Evolutionary conservation across 78 protist genomes (phyloP).

Genomic region (Bodo saltans): DNA sequence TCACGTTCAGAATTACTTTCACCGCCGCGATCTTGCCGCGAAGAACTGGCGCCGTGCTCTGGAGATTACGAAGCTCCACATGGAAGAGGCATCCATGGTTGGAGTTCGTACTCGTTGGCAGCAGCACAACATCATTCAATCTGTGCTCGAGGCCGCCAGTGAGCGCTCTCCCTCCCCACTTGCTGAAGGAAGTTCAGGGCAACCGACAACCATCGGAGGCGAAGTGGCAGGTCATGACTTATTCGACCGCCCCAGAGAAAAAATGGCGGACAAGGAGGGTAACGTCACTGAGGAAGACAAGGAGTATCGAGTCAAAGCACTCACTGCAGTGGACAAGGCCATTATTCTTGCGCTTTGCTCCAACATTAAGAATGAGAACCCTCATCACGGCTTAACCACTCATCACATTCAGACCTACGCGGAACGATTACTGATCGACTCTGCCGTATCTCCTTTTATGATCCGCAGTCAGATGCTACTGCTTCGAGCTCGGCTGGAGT

Average conservation of each 20-base stretch:
- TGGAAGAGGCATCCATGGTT: constrained; percentile 5
- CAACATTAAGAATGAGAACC: constrained; percentile 16
- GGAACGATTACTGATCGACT: constrained; percentile 5
- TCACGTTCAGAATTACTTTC: constrained; percentile 9
- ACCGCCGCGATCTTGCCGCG: neutral
- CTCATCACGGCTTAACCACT: neutral
- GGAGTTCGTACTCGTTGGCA: constrained; percentile 19
- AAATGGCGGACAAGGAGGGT: neutral
- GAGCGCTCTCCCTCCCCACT: neutral
- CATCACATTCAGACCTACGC: neutral
- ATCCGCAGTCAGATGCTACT: neutral
- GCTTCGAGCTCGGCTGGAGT: constrained; percentile 1
- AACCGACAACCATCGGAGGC: neutral
- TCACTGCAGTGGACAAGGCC: neutral
- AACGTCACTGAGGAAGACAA: constrained; percentile 1
- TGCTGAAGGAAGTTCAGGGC: neutral
- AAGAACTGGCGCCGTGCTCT: neutral
- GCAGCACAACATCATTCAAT: neutral
- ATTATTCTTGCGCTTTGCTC: constrained; percentile 5
- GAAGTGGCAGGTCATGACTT: neutral
- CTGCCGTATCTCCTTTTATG: neutral
- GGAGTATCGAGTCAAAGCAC: neutral
- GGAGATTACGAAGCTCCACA: neutral
- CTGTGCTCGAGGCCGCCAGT: neutral
- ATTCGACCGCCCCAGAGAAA: neutral